These are phyloP conservation scores for Monilinia vaccinii-corymbosi DNA, from an alignment of 2,329 filamentous ascomycete species.

Conservation along the genomic window DNA sequence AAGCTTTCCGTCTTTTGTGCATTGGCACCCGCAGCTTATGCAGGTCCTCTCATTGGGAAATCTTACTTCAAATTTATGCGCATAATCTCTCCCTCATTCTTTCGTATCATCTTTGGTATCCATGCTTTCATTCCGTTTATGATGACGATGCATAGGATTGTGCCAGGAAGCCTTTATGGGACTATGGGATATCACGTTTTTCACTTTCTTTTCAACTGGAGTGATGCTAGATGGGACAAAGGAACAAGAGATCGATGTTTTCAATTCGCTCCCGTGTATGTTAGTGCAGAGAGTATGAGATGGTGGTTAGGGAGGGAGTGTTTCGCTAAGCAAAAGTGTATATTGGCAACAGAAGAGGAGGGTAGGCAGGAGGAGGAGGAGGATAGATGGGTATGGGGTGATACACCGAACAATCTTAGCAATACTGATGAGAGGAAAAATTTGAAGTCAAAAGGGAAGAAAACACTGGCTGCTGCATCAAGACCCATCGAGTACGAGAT, in stretches of 20 bases:
- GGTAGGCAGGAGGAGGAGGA: constrained; percentile 49
- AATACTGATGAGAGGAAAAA: not conserved
- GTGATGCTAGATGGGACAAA: constrained; percentile 74
- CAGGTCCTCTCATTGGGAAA: constrained; percentile 75
- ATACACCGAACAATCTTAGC: not conserved
- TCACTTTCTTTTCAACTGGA: constrained; percentile 83
- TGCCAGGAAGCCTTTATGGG: constrained; percentile 64
- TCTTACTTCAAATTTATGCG: constrained; percentile 91
- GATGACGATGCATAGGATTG: constrained; percentile 67
- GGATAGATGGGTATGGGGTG: constrained; percentile 30
- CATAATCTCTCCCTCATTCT: constrained; percentile 64
- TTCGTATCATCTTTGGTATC: constrained; percentile 78
- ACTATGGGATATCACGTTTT: constrained; percentile 83
- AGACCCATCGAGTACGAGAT: constrained; percentile 16
- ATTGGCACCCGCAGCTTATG: constrained; percentile 82
- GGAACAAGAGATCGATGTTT: constrained; percentile 75
- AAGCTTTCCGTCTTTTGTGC: constrained; percentile 86
- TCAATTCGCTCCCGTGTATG: constrained; percentile 85
- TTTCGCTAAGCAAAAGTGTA: constrained; percentile 78
- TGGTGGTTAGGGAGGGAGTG: constrained; percentile 92
- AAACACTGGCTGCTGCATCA: not conserved
- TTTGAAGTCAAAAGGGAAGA: not conserved
- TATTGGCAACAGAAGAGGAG: constrained; percentile 69
- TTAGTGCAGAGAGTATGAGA: constrained; percentile 80
- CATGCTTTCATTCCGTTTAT: constrained; percentile 91